Base-by-base conservation (phyloP, 192 early-diverging fungal species). In the Coemansia sp. region DNA sequence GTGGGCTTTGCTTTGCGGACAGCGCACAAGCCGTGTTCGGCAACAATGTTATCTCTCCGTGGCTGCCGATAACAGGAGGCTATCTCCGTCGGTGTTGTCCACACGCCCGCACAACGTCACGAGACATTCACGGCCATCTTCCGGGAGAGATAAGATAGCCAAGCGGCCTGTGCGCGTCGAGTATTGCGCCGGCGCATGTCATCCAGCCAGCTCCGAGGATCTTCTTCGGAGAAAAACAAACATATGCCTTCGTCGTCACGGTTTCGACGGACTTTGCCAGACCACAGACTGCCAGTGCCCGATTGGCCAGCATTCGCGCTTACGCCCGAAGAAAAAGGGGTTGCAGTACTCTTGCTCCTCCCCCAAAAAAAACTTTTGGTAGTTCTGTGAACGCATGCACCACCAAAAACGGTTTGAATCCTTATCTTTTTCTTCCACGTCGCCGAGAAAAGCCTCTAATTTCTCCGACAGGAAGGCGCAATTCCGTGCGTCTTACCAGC, bases 401-500 rank as follows among this genome's bases (percentile, higher is more conserved):
- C 45, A 46, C 15, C 45, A n/a, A 6, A 20, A 23, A 20, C 11
- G n/a, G 43, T 19, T 19, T 5, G 29, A 29, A 46, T 19, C 15
- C 53, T 57, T 57, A 57, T 57, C 55, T 57, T 25, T 62, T 49
- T 62, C 60, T 14, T 62, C 48, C 61, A 62, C 61, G 48, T 50
- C 34, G 32, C 9, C 49, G 22, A 50, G 4, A 52, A 25, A 22
- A 25, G 20, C 23, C 49, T 20, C 23, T 43, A 54, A 55, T 57
- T 57, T 57, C 55, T 57, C 55, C 55, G 55, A 57, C 23, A 15
- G 55, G 55, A n/a, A 57, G 55, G 55, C 34, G 55, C 17, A 19
- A 25, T 17, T n/a, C 55, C 55, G 55, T 17, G 55, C 29, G 55
- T 32, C 34, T 35, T 32, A 3, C 23, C 19, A 22, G 23, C 13